A percentile compares a stretch with the other conserved stretches of the same genome.
These are phyloP conservation scores for Sapria himalayana DNA, from an alignment of 345 rosid genomes.

Conservation along the genomic window DNA sequence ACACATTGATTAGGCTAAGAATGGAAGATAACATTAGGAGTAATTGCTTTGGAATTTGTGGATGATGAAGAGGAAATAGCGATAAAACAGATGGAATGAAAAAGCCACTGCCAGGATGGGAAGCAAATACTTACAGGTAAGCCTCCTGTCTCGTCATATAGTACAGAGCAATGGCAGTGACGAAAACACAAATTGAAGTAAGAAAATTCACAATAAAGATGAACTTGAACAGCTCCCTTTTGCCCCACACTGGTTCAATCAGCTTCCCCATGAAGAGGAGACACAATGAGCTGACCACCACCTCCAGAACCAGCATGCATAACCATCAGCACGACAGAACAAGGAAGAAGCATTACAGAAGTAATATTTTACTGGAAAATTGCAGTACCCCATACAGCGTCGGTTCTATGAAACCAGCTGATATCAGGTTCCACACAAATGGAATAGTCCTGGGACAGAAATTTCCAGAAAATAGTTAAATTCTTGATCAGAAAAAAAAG, in stretches of 20 bases:
- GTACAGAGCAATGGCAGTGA: slow-evolving; percentile 74
- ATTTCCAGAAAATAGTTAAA: too few relatives aligned
- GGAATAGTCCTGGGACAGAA: slow-evolving; percentile 66
- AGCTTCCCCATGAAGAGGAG: slow-evolving; percentile 85
- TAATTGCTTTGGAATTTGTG: too few relatives aligned
- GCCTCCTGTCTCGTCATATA: slow-evolving; percentile 51
- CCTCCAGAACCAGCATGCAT: slow-evolving; percentile 18
- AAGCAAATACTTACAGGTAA: slow-evolving; percentile 54
- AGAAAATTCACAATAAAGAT: slow-evolving; percentile 61
- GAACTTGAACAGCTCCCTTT: slow-evolving; percentile 91
- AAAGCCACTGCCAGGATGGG: too few relatives aligned
- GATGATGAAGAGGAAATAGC: not conserved
- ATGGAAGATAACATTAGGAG: too few relatives aligned
- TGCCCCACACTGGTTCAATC: slow-evolving; percentile 93
- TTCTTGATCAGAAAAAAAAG: too few relatives aligned
- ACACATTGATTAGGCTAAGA: too few relatives aligned
- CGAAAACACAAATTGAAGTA: slow-evolving; percentile 59
- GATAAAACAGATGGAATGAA: not conserved
- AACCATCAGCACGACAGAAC: slow-evolving; percentile 6
- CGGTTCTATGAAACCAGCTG: slow-evolving; percentile 80
- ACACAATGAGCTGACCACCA: slow-evolving; percentile 44
- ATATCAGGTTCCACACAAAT: slow-evolving; percentile 85
- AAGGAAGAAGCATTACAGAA: not conserved
- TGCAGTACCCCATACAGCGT: slow-evolving; percentile 66
- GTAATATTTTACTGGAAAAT: slow-evolving; percentile 2